Percentiles rank a stretch among this genome's conserved stretches.
phyloP scores from a whole-genome alignment of 1,284 basidiomycete genomes.

The Amylostereum areolatum region DNA sequence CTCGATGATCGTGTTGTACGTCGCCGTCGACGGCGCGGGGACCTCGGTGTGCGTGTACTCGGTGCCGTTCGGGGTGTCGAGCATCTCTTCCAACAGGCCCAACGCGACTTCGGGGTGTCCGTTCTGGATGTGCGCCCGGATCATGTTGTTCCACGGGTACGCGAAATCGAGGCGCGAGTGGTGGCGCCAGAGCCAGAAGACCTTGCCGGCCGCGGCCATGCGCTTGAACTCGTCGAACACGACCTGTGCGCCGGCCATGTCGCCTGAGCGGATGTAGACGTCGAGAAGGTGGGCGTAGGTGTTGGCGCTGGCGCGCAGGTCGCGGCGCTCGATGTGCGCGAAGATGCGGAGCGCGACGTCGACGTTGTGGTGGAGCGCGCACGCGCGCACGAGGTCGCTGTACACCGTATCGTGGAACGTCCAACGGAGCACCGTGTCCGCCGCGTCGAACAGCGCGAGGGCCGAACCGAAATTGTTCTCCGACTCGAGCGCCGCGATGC shows the following conservation, averaged over 20 bases:
- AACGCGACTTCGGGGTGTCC: slow-evolving; percentile 63
- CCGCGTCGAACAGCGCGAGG: slow-evolving; percentile 65
- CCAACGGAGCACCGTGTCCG: slow-evolving; percentile 31
- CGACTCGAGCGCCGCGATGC: slow-evolving; percentile 36
- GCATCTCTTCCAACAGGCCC: slow-evolving; percentile 68
- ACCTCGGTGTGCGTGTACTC: slow-evolving; percentile 34
- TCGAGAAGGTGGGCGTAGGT: slow-evolving; percentile 60
- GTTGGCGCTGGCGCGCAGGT: slow-evolving; percentile 32
- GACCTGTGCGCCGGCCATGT: slow-evolving; percentile 54
- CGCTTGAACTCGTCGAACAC: slow-evolving; percentile 63
- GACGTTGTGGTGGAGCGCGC: slow-evolving; percentile 52
- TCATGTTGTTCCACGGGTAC: slow-evolving; percentile 68
- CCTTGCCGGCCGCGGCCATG: slow-evolving; percentile 29
- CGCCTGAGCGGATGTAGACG: slow-evolving; percentile 49
- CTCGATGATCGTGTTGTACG: slow-evolving; percentile 60
- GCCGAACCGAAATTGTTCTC: slow-evolving; percentile 75
- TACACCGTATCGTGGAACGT: slow-evolving; percentile 41
- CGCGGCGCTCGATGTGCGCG: slow-evolving; percentile 51
- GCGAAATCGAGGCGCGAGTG: neutral
- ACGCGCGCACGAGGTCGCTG: slow-evolving; percentile 57
- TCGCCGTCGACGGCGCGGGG: slow-evolving; percentile 55
- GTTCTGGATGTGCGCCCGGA: slow-evolving; percentile 67
- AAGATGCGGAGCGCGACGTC: slow-evolving; percentile 67
- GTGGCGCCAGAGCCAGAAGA: slow-evolving; percentile 21
- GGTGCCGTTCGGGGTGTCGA: slow-evolving; percentile 40